Conservation (phyloP, 176 grass and related monocot genomes). For the Pharus latifolius region DNA sequence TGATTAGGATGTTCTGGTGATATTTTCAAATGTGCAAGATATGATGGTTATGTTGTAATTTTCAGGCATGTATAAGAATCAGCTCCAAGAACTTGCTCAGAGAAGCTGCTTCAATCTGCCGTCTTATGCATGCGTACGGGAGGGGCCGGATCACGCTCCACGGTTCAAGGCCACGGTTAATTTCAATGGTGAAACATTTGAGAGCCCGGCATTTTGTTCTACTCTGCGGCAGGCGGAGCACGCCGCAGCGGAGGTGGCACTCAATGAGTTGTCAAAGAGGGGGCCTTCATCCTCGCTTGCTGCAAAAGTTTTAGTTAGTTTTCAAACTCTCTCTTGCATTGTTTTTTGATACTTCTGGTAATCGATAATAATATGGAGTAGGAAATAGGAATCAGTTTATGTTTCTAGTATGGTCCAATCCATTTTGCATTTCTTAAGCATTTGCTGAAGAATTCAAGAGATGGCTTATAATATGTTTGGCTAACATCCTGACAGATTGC, state of each 20-base stretch:
- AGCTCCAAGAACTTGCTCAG: constrained; percentile 69
- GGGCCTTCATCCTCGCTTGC: constrained; percentile 46
- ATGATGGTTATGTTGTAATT: not conserved
- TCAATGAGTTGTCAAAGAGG: constrained; percentile 46
- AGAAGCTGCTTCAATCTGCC: constrained; percentile 69
- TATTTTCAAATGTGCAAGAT: not conserved
- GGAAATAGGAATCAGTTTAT: not conserved
- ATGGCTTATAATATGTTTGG: not conserved
- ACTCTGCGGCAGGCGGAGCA: constrained; percentile 53
- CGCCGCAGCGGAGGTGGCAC: constrained; percentile 40
- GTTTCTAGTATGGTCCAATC: not conserved
- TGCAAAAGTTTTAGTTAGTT: constrained; percentile 55
- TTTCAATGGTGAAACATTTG: constrained; percentile 59
- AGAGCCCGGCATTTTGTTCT: constrained; percentile 41
- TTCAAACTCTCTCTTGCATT: no score
- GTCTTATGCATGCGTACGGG: constrained; percentile 38
- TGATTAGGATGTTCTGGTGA: not conserved
- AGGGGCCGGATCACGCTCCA: constrained; percentile 51
- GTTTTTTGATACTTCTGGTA: not conserved
- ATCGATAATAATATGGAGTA: not conserved
- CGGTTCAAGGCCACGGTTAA: constrained; percentile 57
- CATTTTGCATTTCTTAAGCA: not conserved
- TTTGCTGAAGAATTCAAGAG: not conserved
- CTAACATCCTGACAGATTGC: not conserved
- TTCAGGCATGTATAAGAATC: constrained; percentile 58